A percentile compares a stretch with the other conserved stretches of the same genome.
These are phyloP conservation scores for Solanum tarijense DNA, from an alignment of 257 asterid genomes.

Conservation along the genomic window DNA sequence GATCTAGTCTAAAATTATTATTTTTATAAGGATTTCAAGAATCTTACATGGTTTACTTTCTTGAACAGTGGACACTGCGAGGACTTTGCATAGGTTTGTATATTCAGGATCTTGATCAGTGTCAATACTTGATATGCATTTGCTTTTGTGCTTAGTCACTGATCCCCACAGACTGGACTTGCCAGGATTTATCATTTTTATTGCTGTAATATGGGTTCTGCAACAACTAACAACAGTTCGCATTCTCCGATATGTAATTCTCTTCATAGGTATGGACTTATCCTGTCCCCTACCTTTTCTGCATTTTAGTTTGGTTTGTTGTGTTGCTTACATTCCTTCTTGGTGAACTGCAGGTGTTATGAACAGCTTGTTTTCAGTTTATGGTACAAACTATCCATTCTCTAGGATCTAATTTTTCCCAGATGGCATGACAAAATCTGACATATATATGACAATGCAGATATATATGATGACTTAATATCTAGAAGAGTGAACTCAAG, in stretches of 20 bases:
- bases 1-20: neutral
- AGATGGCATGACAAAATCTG: neutral
- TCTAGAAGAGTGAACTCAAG: slow-evolving; percentile 90
- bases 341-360: slow-evolving; percentile 66
- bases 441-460: slow-evolving; percentile 33
- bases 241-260: slow-evolving; percentile 77
- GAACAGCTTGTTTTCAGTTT: slow-evolving; percentile 94
- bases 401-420: neutral
- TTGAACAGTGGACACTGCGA: slow-evolving; percentile 84
- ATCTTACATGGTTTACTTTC: slow-evolving; percentile 4
- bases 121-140: neutral
- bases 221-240: slow-evolving; percentile 74
- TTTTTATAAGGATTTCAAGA: neutral
- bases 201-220: slow-evolving; percentile 71
- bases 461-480: slow-evolving; percentile 90
- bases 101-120: slow-evolving; percentile 1
- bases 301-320: neutral
- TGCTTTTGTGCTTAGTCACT: neutral
- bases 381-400: slow-evolving; percentile 39
- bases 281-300: neutral
- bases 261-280: slow-evolving; percentile 73
- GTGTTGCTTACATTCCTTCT: neutral
- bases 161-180: slow-evolving; percentile 1
- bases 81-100: slow-evolving; percentile 90
- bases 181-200: slow-evolving; percentile 81